Base-by-base conservation (phyloP, 495 filamentous ascomycete species). In the Trichoderma parareesei region DNA sequence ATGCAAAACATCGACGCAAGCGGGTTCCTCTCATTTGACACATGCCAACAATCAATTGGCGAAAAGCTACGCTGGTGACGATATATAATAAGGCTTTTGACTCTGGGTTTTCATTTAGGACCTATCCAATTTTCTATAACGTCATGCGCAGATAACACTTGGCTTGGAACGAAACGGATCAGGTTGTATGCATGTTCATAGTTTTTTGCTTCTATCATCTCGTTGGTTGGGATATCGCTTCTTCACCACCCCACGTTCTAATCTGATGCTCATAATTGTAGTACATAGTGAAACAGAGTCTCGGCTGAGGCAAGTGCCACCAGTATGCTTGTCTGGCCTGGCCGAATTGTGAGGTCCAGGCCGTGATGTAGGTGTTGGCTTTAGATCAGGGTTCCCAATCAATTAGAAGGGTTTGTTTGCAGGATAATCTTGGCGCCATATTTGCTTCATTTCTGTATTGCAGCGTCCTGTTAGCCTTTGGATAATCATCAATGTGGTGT, bases 381-480 rank as follows among this genome's bases (percentile, higher is more conserved):
- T 11, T 18, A 20, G 18, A 33, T n/a, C 60, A 62, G 20, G 13
- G 38, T 3, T 20, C 60, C 4, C n/a, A n/a, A 62, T 35, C 60
- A 18, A 37, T 62, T 62, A 62, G 38, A 44, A 41, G 1, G 18
- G 16, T 7, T n/a, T 27, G 38, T 9, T 44, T 18, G 60, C 4
- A 41, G 60, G 60, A 33, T 44, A 46, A 38, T 63, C 61, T 42
- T 63, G 41, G 6, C 43, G 40, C 61, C 61, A 63, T 63, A 63
- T 63, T 37, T 42, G 27, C 42, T 44, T 41, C 60, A 62, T 62
- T 8, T 62, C 61, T 63, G 38, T 5, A 42, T 11, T 40, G 5
- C 27, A 27, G 27, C 27, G 27, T 27, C 27, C 27, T 27, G 27
- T 27, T 27, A 27, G 27, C 27, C 27, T 27, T 27, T 27, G 27